Evolutionary conservation across 352 stramenopile species (phyloP).

Genomic region (Hyaloperonospora brassicae): DNA sequence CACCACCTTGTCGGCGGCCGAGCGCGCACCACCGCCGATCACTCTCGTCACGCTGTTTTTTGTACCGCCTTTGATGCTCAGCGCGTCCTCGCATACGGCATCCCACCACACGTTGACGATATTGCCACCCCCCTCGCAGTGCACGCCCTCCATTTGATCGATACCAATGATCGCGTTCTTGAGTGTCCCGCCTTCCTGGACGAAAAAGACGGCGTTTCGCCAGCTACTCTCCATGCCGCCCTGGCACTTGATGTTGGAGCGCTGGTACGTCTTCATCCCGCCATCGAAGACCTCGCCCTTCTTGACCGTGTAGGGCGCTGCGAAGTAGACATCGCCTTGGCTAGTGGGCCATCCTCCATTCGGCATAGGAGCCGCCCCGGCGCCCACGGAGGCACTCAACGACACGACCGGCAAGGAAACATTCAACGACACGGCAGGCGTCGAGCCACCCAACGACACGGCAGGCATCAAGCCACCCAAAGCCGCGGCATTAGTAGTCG

Average conservation of each 20-base stretch:
- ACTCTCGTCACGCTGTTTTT: conserved; percentile 27
- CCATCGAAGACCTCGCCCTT: conserved; percentile 38
- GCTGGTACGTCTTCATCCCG: conserved; percentile 26
- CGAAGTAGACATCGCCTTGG: conserved; percentile 20
- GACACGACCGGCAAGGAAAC: no score
- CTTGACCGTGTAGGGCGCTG: conserved; percentile 26
- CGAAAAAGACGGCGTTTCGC: no score
- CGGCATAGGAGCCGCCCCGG: conserved; percentile 20
- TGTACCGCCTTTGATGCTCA: conserved; percentile 34
- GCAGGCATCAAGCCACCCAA: neutral
- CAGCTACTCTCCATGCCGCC: conserved; percentile 1
- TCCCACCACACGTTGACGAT: conserved; percentile 11
- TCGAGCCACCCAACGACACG: no score
- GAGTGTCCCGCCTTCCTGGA: no score
- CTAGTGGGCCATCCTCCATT: conserved; percentile 25
- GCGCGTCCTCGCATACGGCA: conserved; percentile 26
- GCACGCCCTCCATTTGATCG: no score
- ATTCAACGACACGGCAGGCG: no score
- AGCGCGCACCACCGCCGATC: conserved; percentile 34
- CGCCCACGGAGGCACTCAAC: conserved; percentile 12
- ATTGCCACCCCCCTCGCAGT: no score
- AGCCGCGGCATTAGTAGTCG: conserved; percentile 4
- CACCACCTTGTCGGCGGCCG: conserved; percentile 44
- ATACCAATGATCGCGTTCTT: no score
- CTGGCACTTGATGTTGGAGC: conserved; percentile 33